These are phyloP conservation scores for Rhodotorula sphaerocarpa DNA, from an alignment of 768 basidiomycete genomes.

Conservation along the genomic window DNA sequence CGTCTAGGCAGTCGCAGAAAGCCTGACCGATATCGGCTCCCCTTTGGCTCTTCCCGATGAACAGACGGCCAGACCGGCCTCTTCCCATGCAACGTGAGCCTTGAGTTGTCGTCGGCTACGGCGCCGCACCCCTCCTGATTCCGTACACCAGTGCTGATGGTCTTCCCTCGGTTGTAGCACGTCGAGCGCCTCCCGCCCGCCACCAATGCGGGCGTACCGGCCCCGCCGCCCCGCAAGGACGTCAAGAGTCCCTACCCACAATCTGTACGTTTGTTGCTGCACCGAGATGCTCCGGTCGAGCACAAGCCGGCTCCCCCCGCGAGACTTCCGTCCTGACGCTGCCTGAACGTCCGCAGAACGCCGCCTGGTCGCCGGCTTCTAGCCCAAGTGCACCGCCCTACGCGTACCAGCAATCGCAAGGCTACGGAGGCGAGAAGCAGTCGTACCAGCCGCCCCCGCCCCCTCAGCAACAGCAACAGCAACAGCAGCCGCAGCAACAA, in stretches of 20 bases:
- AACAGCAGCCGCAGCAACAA: background rate
- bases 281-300: background rate
- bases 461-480: slow-evolving; percentile 8
- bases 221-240: background rate
- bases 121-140: background rate
- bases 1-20: background rate
- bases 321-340: background rate
- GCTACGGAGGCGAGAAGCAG: slow-evolving; percentile 8
- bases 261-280: background rate
- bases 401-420: slow-evolving; percentile 17
- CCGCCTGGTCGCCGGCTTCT: too few relatives aligned
- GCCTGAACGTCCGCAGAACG: too few relatives aligned
- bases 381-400: background rate
- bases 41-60: too few relatives aligned
- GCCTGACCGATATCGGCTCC: background rate
- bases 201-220: slow-evolving; percentile 7
- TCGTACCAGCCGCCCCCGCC: background rate
- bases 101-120: too few relatives aligned
- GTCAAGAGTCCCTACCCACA: background rate
- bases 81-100: slow-evolving; percentile 57
- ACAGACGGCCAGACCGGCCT: slow-evolving; percentile 58
- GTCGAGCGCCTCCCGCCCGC: slow-evolving; percentile 53
- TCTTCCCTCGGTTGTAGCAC: slow-evolving; percentile 5
- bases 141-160: background rate
- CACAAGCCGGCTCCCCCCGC: slow-evolving; percentile 1